phyloP scores from a whole-genome alignment of 1,284 basidiomycete genomes.

The Sporisorium graminicola region DNA sequence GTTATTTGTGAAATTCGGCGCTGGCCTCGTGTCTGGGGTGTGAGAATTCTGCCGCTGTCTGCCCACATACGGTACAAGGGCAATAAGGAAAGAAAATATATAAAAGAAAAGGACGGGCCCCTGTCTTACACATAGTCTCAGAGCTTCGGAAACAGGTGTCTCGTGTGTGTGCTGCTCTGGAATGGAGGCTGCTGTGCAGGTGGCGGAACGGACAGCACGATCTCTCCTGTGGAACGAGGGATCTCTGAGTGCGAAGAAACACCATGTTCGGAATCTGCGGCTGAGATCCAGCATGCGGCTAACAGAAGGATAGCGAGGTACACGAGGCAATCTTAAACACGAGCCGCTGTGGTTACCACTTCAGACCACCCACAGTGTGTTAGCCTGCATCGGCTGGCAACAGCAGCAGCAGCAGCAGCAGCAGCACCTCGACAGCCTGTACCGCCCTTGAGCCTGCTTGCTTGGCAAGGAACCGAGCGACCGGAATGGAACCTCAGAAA shows the following conservation, averaged over 20 bases:
- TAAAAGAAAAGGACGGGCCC: neutral
- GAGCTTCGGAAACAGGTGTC: neutral
- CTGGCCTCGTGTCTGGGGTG: neutral
- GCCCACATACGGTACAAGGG: too few relatives aligned
- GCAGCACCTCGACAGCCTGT: too few relatives aligned
- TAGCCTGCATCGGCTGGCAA: too few relatives aligned
- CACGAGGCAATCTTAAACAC: neutral
- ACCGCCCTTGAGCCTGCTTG: too few relatives aligned
- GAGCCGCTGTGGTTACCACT: too few relatives aligned
- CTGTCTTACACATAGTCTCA: neutral
- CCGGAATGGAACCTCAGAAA: neutral
- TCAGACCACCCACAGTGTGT: too few relatives aligned
- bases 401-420: too few relatives aligned
- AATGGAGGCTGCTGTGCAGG: neutral
- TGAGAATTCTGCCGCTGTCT: neutral
- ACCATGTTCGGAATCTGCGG: too few relatives aligned
- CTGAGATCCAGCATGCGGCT: neutral
- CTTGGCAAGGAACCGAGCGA: too few relatives aligned
- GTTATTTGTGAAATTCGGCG: neutral
- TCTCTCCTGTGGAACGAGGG: neutral
- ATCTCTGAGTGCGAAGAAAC: neutral
- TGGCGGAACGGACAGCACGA: too few relatives aligned
- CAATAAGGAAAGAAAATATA: too few relatives aligned
- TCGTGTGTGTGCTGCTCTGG: neutral
- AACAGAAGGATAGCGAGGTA: conserved; percentile 2